These are phyloP conservation scores for Teratosphaeria viscida DNA, from an alignment of 2,329 filamentous ascomycete genomes.

Conservation along the genomic window DNA sequence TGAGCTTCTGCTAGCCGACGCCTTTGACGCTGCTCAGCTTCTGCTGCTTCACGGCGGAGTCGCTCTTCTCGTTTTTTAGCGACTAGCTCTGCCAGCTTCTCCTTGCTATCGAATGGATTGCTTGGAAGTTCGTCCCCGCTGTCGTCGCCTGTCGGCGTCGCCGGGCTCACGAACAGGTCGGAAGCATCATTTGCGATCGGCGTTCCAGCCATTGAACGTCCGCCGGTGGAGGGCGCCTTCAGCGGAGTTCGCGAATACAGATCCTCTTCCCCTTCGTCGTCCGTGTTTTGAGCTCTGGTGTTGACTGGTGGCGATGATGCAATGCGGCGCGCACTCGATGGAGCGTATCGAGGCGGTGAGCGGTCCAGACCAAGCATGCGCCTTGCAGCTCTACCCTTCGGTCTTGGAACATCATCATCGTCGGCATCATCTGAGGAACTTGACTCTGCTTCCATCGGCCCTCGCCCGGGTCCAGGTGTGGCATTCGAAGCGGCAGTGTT, in stretches of 20 bases:
- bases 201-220: slow-evolving; percentile 7
- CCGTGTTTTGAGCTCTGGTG: background rate
- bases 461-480: background rate
- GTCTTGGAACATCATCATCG: slow-evolving; percentile 13
- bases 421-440: slow-evolving; percentile 8
- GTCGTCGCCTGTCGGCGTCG: slow-evolving; percentile 9
- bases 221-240: slow-evolving; percentile 1
- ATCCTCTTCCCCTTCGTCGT: slow-evolving; percentile 14
- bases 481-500: background rate
- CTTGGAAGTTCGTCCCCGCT: slow-evolving; percentile 13
- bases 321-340: background rate
- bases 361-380: slow-evolving; percentile 17
- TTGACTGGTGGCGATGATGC: slow-evolving; percentile 1
- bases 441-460: background rate
- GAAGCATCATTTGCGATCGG: slow-evolving; percentile 5
- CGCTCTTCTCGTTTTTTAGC: slow-evolving; percentile 22
- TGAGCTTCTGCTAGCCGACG: background rate
- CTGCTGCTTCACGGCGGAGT: slow-evolving; percentile 14
- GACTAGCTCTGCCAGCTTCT: slow-evolving; percentile 21
- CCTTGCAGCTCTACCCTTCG: slow-evolving; percentile 19
- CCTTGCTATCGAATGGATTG: slow-evolving; percentile 12
- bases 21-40: background rate
- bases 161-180: slow-evolving; percentile 23
- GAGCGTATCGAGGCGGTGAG: background rate
- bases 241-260: slow-evolving; percentile 21